Base-by-base conservation (phyloP, 2,329 filamentous ascomycete genomes). In the Diaporthe ampelina region DNA sequence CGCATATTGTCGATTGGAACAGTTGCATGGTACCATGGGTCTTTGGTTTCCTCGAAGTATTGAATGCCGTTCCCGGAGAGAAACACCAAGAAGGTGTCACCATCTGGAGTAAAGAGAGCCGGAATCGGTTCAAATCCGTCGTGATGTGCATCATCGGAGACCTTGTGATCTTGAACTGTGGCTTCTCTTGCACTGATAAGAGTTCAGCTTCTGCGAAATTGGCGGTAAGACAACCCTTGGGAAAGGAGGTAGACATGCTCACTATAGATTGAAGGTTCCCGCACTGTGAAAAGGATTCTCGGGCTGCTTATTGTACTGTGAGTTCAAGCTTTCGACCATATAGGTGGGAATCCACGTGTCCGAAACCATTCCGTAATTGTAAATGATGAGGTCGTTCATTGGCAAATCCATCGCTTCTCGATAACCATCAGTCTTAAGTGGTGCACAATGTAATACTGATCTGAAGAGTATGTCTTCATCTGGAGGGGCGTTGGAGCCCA, bases 401-500 rank as follows among this genome's bases (percentile, higher is more conserved):
- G 13, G 21, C 11, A n/a, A 5, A 4, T 32, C 2, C 1, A 70
- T 19, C 15, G 21, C 0, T 19, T 59, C 6, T 3, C 32, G 48
- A 11, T 74, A 74, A 1, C 59, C 57, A 19, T 59, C 26, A 4
- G 73, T 76, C 8, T 52, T 45, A 2, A 76, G 15, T 13, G 75
- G 75, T 5, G 69, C 72, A 35, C 72, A 75, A 4, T 71, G 48
- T 13, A 72, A 9, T 4, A 71, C 67, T 6, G 19, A 9, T 24
- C 74, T 37, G 2, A 70, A 24, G 7, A 52, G 74, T 15, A 78
- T 71, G 6, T 77, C 57, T n/a, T 79, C 68, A 1, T 77, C 32
- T 9, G 17, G 19, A 0, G 75, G 77, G 1, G 72, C 67, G 52
- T 79, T 80, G 11, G 79, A 61, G 1, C 78, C 78, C 1, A 80